Evolutionary conservation across 2,329 filamentous ascomycete genomes (phyloP).

Genomic region (Podosphaera xanthii): DNA sequence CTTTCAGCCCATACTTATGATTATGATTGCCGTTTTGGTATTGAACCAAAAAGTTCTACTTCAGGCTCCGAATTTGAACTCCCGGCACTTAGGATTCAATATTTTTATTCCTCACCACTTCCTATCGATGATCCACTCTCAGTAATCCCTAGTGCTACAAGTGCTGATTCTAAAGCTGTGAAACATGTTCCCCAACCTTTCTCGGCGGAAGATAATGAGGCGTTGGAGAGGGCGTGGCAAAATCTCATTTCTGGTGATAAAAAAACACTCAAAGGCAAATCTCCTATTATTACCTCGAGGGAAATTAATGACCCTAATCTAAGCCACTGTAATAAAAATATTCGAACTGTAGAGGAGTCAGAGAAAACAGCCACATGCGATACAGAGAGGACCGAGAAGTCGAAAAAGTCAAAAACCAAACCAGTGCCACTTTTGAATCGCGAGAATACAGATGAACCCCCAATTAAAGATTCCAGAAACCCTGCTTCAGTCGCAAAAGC

Average conservation of each 20-base stretch:
- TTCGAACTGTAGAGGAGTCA: no score
- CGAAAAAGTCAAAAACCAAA: no score
- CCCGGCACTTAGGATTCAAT: constrained; percentile 44
- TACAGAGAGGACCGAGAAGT: no score
- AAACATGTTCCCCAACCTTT: constrained; percentile 54
- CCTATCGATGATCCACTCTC: constrained; percentile 80
- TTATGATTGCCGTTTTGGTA: constrained; percentile 13
- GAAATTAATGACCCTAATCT: not conserved
- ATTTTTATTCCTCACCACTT: constrained; percentile 65
- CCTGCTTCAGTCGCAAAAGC: not conserved
- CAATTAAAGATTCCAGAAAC: not conserved
- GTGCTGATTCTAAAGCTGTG: constrained; percentile 27
- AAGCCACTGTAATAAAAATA: not conserved
- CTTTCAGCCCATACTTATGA: constrained; percentile 13
- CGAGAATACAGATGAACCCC: no score
- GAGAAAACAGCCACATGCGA: no score
- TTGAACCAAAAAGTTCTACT: constrained; percentile 5
- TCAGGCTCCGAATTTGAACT: constrained; percentile 20
- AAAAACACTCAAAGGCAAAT: not conserved
- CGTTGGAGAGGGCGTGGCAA: constrained; percentile 59
- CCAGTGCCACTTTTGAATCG: no score
- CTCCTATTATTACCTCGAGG: not conserved
- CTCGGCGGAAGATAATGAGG: constrained; percentile 53
- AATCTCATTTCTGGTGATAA: constrained; percentile 19
- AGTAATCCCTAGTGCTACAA: constrained; percentile 27